Evolutionary conservation across 176 grass and related monocot genomes (phyloP).

Genomic region (Saccharum spontaneum): DNA sequence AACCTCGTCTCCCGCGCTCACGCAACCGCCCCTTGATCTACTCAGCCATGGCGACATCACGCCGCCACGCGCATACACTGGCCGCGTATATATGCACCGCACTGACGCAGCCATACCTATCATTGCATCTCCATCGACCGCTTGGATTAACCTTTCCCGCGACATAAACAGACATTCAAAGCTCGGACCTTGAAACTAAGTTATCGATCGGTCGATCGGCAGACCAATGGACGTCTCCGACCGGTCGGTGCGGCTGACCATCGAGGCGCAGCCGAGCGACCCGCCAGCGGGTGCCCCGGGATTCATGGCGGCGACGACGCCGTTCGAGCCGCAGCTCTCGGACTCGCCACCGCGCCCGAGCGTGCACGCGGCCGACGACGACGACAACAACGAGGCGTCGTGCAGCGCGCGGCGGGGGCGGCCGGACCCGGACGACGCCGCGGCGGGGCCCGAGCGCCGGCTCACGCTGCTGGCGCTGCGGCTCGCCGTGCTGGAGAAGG

Average conservation of each 20-base stretch:
- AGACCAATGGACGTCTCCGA: conserved; percentile 4
- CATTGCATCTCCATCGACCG: background rate
- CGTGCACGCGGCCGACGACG: background rate
- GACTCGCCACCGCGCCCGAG: conserved; percentile 33
- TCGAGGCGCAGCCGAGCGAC: conserved; percentile 49
- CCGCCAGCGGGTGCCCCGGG: background rate
- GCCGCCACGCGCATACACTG: conserved; percentile 14
- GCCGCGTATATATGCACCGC: background rate
- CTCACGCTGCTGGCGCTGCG: conserved; percentile 77
- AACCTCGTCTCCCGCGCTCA: conserved; percentile 44
- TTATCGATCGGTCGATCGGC: background rate
- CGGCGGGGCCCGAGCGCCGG: conserved; percentile 48
- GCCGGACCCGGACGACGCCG: background rate
- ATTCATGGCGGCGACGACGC: conserved; percentile 18
- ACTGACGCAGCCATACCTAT: background rate
- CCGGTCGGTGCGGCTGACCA: conserved; percentile 38
- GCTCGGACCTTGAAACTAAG: background rate
- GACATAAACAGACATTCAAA: background rate
- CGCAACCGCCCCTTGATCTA: conserved; percentile 21
- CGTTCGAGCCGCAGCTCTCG: conserved; percentile 65
- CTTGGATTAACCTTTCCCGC: background rate
- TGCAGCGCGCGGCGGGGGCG: background rate
- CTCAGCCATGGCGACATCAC: conserved; percentile 30
- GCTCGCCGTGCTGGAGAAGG: conserved; percentile 78
- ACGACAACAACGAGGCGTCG: background rate